phyloP scores from a whole-genome alignment of 768 basidiomycete species.

The Mycena rosella region DNA sequence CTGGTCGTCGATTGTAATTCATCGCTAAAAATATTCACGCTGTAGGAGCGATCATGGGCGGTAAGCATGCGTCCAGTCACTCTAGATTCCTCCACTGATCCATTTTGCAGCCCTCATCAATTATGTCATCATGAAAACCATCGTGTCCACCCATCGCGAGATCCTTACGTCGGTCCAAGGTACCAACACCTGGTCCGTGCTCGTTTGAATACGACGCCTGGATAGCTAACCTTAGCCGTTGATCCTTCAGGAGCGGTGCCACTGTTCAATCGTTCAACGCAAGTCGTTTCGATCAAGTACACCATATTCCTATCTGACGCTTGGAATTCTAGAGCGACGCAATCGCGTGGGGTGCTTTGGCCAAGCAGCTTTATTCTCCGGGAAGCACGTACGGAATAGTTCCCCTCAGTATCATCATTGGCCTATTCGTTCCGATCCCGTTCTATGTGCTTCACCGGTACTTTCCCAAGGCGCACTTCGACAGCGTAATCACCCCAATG shows the following conservation, averaged over 20 bases:
- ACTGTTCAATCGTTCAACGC: slow-evolving; percentile 63
- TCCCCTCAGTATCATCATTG: slow-evolving; percentile 62
- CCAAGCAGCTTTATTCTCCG: slow-evolving; percentile 60
- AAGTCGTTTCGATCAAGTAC: slow-evolving; percentile 35
- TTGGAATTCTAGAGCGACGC: slow-evolving; percentile 57
- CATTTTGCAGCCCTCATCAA: slow-evolving; percentile 49
- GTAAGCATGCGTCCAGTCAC: slow-evolving; percentile 19
- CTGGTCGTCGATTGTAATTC: neutral
- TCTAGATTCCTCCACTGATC: neutral
- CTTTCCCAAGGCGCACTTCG: slow-evolving; percentile 61
- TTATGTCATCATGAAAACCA: slow-evolving; percentile 69
- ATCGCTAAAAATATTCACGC: slow-evolving; percentile 28
- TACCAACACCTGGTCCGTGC: slow-evolving; percentile 61
- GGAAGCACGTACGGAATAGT: slow-evolving; percentile 61
- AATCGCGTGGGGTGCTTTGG: slow-evolving; percentile 70
- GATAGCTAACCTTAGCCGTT: slow-evolving; percentile 17
- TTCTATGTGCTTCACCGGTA: slow-evolving; percentile 65
- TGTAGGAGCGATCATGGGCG: slow-evolving; percentile 68
- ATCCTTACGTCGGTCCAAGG: slow-evolving; percentile 66
- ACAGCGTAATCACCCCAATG: slow-evolving; percentile 65
- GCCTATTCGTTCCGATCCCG: slow-evolving; percentile 65
- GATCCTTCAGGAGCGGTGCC: slow-evolving; percentile 44
- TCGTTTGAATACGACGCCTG: slow-evolving; percentile 32
- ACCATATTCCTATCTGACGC: slow-evolving; percentile 42
- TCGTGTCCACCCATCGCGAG: slow-evolving; percentile 61